Evolutionary conservation across 345 rosid genomes (phyloP), one percentile per base, ranked within the genome.

Genomic region (Trapa bicornis): DNA sequence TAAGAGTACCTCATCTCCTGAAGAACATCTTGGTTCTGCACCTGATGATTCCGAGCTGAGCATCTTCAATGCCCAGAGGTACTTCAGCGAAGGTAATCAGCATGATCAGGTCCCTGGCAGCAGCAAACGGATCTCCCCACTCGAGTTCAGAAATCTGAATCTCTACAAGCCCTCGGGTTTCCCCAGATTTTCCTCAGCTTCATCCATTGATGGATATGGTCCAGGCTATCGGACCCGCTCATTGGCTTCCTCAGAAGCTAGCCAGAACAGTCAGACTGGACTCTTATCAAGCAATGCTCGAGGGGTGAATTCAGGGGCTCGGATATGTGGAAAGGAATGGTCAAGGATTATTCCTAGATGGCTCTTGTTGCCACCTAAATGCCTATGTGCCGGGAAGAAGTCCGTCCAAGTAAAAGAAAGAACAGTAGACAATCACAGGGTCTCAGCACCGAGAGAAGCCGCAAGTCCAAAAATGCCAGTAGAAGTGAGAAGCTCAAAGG

Each of bases 231-330:
- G 82, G 53, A 68, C 82, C 17, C 82, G 80, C 0, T 78, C 90
- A 9, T 84, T 82, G 73, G 84, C 87, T 43, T 89, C 96, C 2
- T 92, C 91, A 1, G 96, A 92, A 75, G 96, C 88, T 13, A 92
- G 96, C 65, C 89, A 92, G 96, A 92, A 92, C 67, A 89, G 96
- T 75, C 92, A 86, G 80, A 83, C 86, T 22, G 98, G 96, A 32
- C 71, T 87, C 63, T 68, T 92, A 57, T 65, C 78, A 39, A 65
- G 63, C 38, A 84, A 73, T 74, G 88, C 91, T 36, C 86, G 89
- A 0, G 91, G 92, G 6, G 82, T 85, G 47, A 33, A 72, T 22
- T 72, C 78, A 1, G 77, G 81, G 5, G 73, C 84, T 22, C 69
- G 80, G 68, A 70, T 67, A n/a, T 80, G 73, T 48, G 69, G 45